Evolutionary conservation across 768 basidiomycete genomes (phyloP).

Genomic region (Lentinus brumalis): DNA sequence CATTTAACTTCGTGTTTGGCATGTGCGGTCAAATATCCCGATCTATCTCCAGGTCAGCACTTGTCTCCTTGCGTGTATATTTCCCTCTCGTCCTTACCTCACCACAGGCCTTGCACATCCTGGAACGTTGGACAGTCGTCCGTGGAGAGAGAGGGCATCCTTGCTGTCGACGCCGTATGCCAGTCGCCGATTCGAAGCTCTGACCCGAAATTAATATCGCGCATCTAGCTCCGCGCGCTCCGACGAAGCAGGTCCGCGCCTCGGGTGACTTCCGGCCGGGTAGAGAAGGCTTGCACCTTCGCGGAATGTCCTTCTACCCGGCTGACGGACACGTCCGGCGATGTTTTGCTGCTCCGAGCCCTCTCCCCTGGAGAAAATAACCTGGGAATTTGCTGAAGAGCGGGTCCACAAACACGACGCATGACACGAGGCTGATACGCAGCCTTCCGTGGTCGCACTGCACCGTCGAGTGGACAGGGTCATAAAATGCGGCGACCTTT

Average conservation of each 20-base stretch:
- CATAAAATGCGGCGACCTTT: constrained; percentile 11
- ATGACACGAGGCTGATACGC: constrained; percentile 9
- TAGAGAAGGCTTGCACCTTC: constrained; percentile 13
- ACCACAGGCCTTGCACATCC: not conserved
- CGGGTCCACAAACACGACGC: constrained; percentile 13
- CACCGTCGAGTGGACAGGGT: not conserved
- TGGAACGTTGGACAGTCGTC: not conserved
- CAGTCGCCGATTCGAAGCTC: not conserved
- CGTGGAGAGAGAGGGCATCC: not conserved
- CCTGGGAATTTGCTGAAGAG: constrained; percentile 3
- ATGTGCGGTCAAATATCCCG: not conserved
- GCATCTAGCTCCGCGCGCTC: constrained; percentile 12
- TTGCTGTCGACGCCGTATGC: not conserved
- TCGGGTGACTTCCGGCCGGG: constrained; percentile 16
- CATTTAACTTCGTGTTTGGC: not conserved
- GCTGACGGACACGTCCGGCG: constrained; percentile 12
- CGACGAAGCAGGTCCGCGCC: constrained; percentile 8
- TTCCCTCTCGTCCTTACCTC: not conserved
- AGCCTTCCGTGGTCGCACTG: constrained; percentile 10
- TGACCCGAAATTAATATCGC: constrained; percentile 2
- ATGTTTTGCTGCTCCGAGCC: constrained; percentile 3
- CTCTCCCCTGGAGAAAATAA: constrained; percentile 8
- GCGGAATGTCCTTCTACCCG: constrained; percentile 5
- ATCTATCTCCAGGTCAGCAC: not conserved
- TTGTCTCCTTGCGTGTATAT: not conserved